Conservation (phyloP, 1,139 yeast species). For the Geotrichum cucujoidarum region DNA sequence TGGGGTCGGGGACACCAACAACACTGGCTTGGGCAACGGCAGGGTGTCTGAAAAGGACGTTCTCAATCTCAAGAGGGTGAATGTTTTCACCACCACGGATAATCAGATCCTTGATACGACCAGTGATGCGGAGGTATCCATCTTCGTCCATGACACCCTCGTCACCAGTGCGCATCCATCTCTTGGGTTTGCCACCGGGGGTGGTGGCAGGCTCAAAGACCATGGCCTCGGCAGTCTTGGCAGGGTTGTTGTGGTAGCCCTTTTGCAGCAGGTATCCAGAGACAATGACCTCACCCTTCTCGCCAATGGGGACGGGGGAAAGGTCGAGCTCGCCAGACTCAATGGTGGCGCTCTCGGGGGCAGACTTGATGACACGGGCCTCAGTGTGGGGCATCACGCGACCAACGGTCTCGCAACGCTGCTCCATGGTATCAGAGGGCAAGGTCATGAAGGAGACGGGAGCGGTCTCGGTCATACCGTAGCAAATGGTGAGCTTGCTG, state of each 20-base stretch:
- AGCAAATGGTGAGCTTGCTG: conserved; percentile 33
- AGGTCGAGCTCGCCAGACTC: conserved; percentile 21
- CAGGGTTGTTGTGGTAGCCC: conserved; percentile 30
- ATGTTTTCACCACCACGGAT: conserved; percentile 39
- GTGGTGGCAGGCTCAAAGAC: conserved; percentile 21
- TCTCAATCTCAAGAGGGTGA: conserved; percentile 36
- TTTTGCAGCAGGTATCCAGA: conserved; percentile 34
- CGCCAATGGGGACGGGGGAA: conserved; percentile 29
- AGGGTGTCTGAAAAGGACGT: conserved; percentile 32
- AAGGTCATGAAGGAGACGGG: conserved; percentile 36
- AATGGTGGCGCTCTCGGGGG: conserved; percentile 5
- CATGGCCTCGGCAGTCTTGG: conserved; percentile 32
- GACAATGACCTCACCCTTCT: conserved; percentile 32
- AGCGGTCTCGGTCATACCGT: conserved; percentile 38
- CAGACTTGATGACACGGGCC: conserved; percentile 28
- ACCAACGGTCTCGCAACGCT: conserved; percentile 33
- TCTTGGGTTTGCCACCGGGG: conserved; percentile 12
- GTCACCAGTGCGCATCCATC: conserved; percentile 39
- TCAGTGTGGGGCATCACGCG: conserved; percentile 34
- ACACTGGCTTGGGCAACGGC: conserved; percentile 33
- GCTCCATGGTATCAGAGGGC: conserved; percentile 29
- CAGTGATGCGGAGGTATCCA: conserved; percentile 34
- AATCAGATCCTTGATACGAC: conserved; percentile 37
- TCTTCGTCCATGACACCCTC: conserved; percentile 34
- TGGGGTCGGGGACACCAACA: conserved; percentile 34